Base-by-base conservation (phyloP, 495 filamentous ascomycete species). In the Diplogelasinospora grovesii region DNA sequence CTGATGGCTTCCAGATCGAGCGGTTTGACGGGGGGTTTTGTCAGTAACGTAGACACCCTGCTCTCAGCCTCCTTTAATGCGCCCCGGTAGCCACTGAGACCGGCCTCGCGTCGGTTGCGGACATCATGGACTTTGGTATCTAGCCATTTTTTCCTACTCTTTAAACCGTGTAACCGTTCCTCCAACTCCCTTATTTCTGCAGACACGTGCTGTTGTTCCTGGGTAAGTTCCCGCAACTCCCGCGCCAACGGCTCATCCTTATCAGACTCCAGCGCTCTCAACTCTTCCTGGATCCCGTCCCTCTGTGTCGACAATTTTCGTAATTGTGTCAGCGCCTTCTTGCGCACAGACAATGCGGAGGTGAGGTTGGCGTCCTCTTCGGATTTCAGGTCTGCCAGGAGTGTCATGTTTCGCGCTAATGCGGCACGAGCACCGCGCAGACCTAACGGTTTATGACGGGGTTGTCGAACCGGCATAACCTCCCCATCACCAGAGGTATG, bases 41-140 rank as follows among this genome's bases (percentile, higher is more conserved):
- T 59, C 46, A 93, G 83, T 43, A 96, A 86, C 75, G 87, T 83
- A 8, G 78, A 63, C 39, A 94, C 52, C 54, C 89, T 85, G 9
- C 77, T 85, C 55, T 84, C 82, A 45, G 94, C 88, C 51, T 95
- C 89, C 8, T 48, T 54, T 45, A 74, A 50, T 22, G 73, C 73
- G 4, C 69, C 60, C 39, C 58, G 52, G 63, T 71, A 65, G 40
- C 73, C 64, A 56, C 71, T 74, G 8, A 75, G 49, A 22, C 65
- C 68, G 0, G 71, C 69, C 37, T 78, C 73, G 23, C 65, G 44
- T 21, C 58, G 59, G 38, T 85, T 94, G 40, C 79, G 70, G 5
- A 78, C 66, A 19, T 79, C 72, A 6, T 75, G 73, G 5, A 88
- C 70, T 51, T 80, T 71, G 5, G 66, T 64, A 39, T 77, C 53